A percentile compares a stretch with the other conserved stretches of the same genome.
Conservation (phyloP, 305 asterid species). For the Fraxinus sp. region DNA sequence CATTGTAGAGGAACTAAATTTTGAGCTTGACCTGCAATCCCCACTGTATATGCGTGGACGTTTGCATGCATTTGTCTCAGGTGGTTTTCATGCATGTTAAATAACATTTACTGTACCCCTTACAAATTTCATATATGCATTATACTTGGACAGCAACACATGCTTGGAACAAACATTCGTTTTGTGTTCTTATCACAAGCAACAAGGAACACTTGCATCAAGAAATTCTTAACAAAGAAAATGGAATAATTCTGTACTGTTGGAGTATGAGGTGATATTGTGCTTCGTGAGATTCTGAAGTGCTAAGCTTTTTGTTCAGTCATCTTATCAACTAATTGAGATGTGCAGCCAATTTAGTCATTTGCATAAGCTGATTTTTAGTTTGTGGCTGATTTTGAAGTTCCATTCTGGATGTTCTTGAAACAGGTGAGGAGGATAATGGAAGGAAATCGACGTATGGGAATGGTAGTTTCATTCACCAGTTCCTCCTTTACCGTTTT, state of each 20-base stretch:
- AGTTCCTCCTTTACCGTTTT: not conserved
- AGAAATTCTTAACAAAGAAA: not conserved
- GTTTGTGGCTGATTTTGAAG: slow-evolving; percentile 21
- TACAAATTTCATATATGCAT: not conserved
- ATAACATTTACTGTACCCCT: not conserved
- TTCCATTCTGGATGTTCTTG: slow-evolving; percentile 17
- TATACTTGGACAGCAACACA: not conserved
- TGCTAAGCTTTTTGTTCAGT: not conserved
- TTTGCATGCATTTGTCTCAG: not conserved
- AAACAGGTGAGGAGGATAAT: slow-evolving; percentile 92
- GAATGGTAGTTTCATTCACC: slow-evolving; percentile 57
- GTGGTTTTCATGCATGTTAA: not conserved
- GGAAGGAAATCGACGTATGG: slow-evolving; percentile 99
- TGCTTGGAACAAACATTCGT: not conserved
- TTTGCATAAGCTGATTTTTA: not conserved
- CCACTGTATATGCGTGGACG: not conserved
- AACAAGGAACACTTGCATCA: not conserved
- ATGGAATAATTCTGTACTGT: not conserved
- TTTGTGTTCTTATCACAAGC: not conserved
- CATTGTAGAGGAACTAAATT: not conserved
- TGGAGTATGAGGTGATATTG: not conserved
- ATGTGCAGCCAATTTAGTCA: not conserved
- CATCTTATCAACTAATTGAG: slow-evolving; percentile 14
- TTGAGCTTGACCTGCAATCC: not conserved
- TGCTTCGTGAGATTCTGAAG: not conserved